A percentile compares a stretch with the other conserved stretches of the same genome.
phyloP scores from a whole-genome alignment of 768 basidiomycete species.

The Hericium erinaceus region DNA sequence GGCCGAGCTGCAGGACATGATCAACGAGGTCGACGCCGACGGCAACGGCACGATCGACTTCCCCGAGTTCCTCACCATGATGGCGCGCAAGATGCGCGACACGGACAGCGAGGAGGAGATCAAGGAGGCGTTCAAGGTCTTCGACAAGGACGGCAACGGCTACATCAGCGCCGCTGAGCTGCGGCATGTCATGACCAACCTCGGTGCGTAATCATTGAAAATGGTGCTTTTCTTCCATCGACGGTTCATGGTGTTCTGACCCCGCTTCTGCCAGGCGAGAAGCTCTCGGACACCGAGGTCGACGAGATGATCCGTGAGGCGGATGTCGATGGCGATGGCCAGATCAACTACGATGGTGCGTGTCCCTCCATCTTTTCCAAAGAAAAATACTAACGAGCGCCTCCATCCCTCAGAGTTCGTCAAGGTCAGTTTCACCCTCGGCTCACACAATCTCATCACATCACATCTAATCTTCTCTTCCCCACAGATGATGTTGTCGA shows the following conservation, averaged over 20 bases:
- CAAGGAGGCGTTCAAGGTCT: conserved; percentile 93
- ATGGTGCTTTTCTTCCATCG: not conserved
- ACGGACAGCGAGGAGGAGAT: conserved; percentile 93
- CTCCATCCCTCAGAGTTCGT: conserved; percentile 52
- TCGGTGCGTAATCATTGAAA: conserved; percentile 41
- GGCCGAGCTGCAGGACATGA: conserved; percentile 89
- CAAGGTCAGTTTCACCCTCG: conserved; percentile 34
- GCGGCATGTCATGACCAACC: conserved; percentile 84
- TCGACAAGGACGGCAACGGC: conserved; percentile 94
- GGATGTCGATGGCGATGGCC: conserved; percentile 90
- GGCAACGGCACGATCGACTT: conserved; percentile 85
- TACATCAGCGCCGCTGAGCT: conserved; percentile 82
- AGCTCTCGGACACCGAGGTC: conserved; percentile 78
- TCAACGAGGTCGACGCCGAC: conserved; percentile 89
- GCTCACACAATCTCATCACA: not conserved
- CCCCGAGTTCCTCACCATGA: conserved; percentile 72
- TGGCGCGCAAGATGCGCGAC: conserved; percentile 85
- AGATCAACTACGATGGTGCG: conserved; percentile 79
- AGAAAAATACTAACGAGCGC: conserved; percentile 1
- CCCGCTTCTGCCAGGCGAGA: conserved; percentile 52
- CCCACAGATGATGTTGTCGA: conserved; percentile 1
- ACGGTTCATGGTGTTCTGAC: not conserved
- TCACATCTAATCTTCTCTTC: not conserved
- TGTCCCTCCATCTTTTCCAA: conserved; percentile 5
- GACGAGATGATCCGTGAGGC: conserved; percentile 98